These are phyloP conservation scores for Rugosomyces carneus DNA, from an alignment of 1,284 basidiomycete genomes.

Conservation along the genomic window DNA sequence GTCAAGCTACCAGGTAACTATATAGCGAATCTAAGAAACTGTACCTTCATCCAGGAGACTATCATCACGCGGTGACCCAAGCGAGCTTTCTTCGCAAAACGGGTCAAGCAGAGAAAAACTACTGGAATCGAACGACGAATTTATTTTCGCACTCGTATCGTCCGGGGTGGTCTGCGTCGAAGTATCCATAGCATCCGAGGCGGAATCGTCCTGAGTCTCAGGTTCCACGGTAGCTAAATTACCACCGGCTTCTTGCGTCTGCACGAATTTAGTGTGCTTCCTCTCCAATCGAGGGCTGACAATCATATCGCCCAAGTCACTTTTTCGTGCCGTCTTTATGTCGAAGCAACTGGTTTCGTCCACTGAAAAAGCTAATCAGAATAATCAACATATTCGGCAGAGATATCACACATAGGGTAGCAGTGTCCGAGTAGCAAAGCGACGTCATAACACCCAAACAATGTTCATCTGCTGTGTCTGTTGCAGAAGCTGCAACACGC, in stretches of 20 bases:
- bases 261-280: neutral
- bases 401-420: conserved; percentile 2
- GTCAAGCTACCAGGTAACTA: neutral
- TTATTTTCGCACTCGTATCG: too few species aligned
- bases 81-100: neutral
- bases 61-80: neutral
- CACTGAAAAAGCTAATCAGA: neutral
- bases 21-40: neutral
- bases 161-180: too few species aligned
- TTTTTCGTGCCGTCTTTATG: neutral
- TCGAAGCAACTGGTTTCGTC: neutral
- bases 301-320: neutral
- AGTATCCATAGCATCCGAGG: neutral
- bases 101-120: conserved; percentile 4
- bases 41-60: neutral
- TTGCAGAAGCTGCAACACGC: conserved; percentile 1
- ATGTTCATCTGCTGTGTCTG: neutral
- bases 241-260: neutral
- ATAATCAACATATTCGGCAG: too few species aligned
- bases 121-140: neutral
- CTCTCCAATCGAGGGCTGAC: conserved; percentile 5
- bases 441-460: neutral
- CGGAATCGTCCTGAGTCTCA: neutral
- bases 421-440: conserved; percentile 1
- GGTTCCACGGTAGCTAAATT: neutral